Evolutionary conservation across 1,284 basidiomycete species (phyloP).

Genomic region (Ganoderma leucocontextum): DNA sequence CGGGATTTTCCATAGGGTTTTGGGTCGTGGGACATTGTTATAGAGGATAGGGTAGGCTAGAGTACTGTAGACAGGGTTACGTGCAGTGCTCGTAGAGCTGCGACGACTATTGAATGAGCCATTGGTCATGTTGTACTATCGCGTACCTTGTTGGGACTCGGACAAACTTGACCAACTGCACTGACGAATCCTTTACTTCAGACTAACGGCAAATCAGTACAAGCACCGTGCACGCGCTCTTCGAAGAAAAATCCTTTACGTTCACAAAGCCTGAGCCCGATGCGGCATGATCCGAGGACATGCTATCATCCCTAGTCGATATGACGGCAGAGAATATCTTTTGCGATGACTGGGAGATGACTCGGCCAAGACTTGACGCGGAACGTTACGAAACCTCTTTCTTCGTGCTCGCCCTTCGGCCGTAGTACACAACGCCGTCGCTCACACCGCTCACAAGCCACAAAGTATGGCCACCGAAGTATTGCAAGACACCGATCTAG

Average conservation of each 20-base stretch:
- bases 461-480: not conserved
- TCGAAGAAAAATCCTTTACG: not conserved
- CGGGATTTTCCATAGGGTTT: not conserved
- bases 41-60: not conserved
- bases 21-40: constrained; percentile 1
- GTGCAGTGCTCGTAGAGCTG: not conserved
- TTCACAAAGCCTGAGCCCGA: not conserved
- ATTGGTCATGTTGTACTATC: no score
- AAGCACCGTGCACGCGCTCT: not conserved
- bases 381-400: no score
- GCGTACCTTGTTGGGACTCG: no score
- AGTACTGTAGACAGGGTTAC: not conserved
- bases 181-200: not conserved
- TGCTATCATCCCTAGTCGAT: not conserved
- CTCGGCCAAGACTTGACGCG: not conserved
- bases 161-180: not conserved
- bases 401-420: no score
- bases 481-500: not conserved
- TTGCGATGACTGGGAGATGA: not conserved
- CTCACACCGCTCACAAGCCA: not conserved
- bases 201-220: not conserved
- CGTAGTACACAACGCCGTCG: not conserved
- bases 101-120: no score
- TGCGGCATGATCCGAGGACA: constrained; percentile 2
- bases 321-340: not conserved